Percentiles rank a stretch among this genome's conserved stretches.
Evolutionary conservation across 2,329 filamentous ascomycete genomes (phyloP).

Genomic region (Rutstroemia sydowiana): DNA sequence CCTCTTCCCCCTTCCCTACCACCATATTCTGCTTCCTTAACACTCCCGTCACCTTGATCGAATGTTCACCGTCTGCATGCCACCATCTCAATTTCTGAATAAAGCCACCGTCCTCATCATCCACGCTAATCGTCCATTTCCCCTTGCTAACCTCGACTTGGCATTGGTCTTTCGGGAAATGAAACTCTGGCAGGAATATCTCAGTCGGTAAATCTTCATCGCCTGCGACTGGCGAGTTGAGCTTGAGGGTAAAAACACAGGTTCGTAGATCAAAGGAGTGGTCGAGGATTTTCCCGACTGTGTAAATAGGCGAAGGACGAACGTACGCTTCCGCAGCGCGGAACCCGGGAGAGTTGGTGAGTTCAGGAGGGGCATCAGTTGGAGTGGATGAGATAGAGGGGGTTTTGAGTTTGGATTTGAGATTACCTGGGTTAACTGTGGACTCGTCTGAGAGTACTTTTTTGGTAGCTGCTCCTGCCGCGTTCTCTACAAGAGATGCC

Average conservation of each 20-base stretch:
- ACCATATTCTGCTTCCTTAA: slow-evolving; percentile 55
- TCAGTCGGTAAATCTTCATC: slow-evolving; percentile 64
- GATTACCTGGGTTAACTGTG: slow-evolving; percentile 64
- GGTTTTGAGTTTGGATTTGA: slow-evolving; percentile 65
- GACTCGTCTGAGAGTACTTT: slow-evolving; percentile 44
- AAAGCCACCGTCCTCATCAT: slow-evolving; percentile 61
- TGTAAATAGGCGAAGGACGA: slow-evolving; percentile 71
- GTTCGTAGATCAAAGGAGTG: slow-evolving; percentile 78
- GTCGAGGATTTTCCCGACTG: slow-evolving; percentile 61
- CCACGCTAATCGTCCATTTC: slow-evolving; percentile 77
- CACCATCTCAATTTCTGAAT: slow-evolving; percentile 84
- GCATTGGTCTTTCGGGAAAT: slow-evolving; percentile 72
- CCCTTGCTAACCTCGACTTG: slow-evolving; percentile 73
- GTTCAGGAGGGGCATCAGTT: slow-evolving; percentile 45
- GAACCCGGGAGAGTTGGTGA: slow-evolving; percentile 63
- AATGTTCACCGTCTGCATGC: slow-evolving; percentile 82
- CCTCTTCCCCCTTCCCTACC: slow-evolving; percentile 50
- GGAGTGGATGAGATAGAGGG: slow-evolving; percentile 56
- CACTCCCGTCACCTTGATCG: slow-evolving; percentile 66
- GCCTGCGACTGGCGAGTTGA: slow-evolving; percentile 55
- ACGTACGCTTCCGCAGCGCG: slow-evolving; percentile 91
- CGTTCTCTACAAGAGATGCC: slow-evolving; percentile 35
- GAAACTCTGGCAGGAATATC: slow-evolving; percentile 82
- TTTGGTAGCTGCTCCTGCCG: slow-evolving; percentile 32
- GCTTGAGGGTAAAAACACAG: slow-evolving; percentile 66